Evolutionary conservation across 2,329 filamentous ascomycete genomes (phyloP).

Genomic region (Cordyceps militaris): DNA sequence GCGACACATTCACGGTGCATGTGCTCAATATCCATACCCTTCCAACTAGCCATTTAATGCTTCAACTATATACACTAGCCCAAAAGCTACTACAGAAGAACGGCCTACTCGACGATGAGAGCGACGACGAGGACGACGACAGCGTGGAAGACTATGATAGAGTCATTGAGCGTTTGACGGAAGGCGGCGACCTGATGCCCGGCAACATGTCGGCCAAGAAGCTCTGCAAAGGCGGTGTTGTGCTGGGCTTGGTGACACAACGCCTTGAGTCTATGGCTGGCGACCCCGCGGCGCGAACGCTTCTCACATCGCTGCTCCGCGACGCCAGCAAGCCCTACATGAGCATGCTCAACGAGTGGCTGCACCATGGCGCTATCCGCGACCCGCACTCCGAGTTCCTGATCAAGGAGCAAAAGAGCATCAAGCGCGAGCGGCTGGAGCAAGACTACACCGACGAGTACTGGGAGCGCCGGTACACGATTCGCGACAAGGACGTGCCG

Average conservation of each 20-base stretch:
- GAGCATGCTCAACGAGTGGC: conserved; percentile 97
- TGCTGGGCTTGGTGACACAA: conserved; percentile 80
- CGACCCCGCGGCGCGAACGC: conserved; percentile 75
- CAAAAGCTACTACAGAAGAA: conserved; percentile 86
- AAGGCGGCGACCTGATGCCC: conserved; percentile 74
- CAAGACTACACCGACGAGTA: conserved; percentile 99
- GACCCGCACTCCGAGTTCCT: conserved; percentile 93
- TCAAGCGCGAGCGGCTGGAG: conserved; percentile 81
- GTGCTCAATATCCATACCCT: conserved; percentile 88
- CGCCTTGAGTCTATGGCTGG: conserved; percentile 85
- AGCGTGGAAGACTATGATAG: conserved; percentile 84
- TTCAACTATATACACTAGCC: conserved; percentile 79
- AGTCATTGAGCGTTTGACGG: conserved; percentile 81
- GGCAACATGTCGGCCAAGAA: conserved; percentile 80
- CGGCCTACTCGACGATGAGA: conserved; percentile 74
- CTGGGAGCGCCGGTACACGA: conserved; percentile 96
- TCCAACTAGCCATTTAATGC: conserved; percentile 83
- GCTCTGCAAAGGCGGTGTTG: conserved; percentile 92
- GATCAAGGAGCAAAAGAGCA: conserved; percentile 92
- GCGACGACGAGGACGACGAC: conserved; percentile 62
- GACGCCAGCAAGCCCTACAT: conserved; percentile 94
- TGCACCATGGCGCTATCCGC: conserved; percentile 91
- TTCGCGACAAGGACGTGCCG: conserved; percentile 83
- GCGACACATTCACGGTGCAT: conserved; percentile 83
- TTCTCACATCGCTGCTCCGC: conserved; percentile 74